These are phyloP conservation scores for Pythium oligandrum DNA, from an alignment of 352 stramenopile genomes.

Conservation along the genomic window DNA sequence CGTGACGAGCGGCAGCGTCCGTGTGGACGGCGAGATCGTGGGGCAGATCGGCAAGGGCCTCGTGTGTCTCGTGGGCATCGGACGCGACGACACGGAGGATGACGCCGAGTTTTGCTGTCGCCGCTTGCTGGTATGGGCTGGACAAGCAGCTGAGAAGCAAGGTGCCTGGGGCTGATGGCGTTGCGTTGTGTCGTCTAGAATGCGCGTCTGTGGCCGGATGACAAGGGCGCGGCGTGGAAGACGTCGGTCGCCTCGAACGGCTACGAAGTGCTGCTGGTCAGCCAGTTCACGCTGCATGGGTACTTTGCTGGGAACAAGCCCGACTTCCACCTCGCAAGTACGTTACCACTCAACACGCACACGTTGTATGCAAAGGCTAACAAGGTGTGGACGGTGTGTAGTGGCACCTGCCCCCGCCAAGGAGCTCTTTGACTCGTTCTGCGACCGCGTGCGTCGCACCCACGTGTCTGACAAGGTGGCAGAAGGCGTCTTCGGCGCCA, in stretches of 20 bases:
- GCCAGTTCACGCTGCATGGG: conserved; percentile 83
- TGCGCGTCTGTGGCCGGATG: conserved; percentile 71
- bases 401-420: conserved; percentile 66
- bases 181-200: conserved; percentile 33
- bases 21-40: conserved; percentile 70
- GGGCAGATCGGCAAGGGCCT: conserved; percentile 71
- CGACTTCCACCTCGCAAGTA: conserved; percentile 84
- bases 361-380: too few relatives aligned
- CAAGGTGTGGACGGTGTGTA: conserved; percentile 11
- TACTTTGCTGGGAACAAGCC: conserved; percentile 83
- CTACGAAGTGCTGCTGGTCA: conserved; percentile 81
- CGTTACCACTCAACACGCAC: conserved; percentile 3
- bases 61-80: conserved; percentile 79
- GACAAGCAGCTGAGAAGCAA: too few relatives aligned
- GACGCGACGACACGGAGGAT: conserved; percentile 66
- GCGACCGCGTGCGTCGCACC: conserved; percentile 49
- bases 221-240: conserved; percentile 51
- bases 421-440: conserved; percentile 74
- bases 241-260: conserved; percentile 56
- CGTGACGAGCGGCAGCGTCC: conserved; percentile 73
- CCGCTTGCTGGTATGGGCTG: conserved; percentile 49
- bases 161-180: too few relatives aligned
- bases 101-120: conserved; percentile 82
- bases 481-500: conserved; percentile 75
- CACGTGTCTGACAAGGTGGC: conserved; percentile 64